A percentile compares a stretch with the other conserved stretches of the same genome.
Conservation (phyloP, 441 rosid species). For the Erodium trifolium region DNA sequence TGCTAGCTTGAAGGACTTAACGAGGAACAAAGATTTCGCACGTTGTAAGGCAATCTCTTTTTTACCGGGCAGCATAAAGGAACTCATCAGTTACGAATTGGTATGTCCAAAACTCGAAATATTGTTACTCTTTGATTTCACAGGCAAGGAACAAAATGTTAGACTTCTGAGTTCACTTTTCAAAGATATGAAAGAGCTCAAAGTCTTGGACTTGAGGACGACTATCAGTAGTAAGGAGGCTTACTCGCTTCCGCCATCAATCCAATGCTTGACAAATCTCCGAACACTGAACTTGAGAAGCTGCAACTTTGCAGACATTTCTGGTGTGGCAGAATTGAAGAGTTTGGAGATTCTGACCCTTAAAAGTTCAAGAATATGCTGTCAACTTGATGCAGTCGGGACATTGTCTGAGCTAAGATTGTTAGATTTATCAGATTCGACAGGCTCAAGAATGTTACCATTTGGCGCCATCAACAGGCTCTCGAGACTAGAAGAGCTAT, state of each 20-base stretch:
- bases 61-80: not conserved
- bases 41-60: conserved; percentile 15
- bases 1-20: conserved; percentile 14
- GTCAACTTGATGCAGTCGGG: not conserved
- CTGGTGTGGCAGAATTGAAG: conserved; percentile 4
- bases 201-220: conserved; percentile 13
- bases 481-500: conserved; percentile 2
- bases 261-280: conserved; percentile 12
- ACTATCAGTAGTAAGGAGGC: not conserved
- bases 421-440: not conserved
- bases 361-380: not conserved
- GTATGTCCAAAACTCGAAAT: conserved; percentile 16
- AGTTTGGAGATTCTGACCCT: conserved; percentile 17
- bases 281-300: not conserved
- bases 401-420: not conserved
- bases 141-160: not conserved
- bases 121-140: conserved; percentile 10
- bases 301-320: conserved; percentile 6
- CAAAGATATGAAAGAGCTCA: not conserved
- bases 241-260: conserved; percentile 5
- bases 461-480: not conserved
- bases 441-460: not conserved
- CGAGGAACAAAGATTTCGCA: conserved; percentile 5
- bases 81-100: conserved; percentile 5
- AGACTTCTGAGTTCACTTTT: not conserved